phyloP scores from a whole-genome alignment of 2,329 filamentous ascomycete species.

The Scedosporium apiospermum region DNA sequence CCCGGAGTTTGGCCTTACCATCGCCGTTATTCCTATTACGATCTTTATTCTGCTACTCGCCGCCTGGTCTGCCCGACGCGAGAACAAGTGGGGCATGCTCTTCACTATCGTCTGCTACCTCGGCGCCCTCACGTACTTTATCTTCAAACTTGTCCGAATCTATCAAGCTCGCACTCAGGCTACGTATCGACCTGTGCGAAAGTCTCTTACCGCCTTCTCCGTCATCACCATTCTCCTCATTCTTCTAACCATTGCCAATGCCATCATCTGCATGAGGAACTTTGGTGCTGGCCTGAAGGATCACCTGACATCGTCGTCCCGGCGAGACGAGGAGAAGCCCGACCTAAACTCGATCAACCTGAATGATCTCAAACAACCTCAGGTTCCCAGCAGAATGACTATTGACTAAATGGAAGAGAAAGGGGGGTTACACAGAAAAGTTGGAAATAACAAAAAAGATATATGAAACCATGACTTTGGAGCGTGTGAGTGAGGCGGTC shows the following conservation, averaged over 20 bases:
- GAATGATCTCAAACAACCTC: constrained; percentile 46
- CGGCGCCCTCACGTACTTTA: constrained; percentile 84
- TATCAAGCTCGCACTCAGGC: constrained; percentile 54
- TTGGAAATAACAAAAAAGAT: constrained; percentile 1
- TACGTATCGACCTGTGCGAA: constrained; percentile 69
- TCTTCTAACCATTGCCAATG: constrained; percentile 78
- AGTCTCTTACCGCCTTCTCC: constrained; percentile 85
- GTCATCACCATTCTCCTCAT: constrained; percentile 86
- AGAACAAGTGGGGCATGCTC: constrained; percentile 71
- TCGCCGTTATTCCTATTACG: constrained; percentile 83
- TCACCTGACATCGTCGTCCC: constrained; percentile 55
- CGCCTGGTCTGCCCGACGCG: constrained; percentile 74
- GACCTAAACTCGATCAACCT: constrained; percentile 46
- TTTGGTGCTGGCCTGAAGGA: constrained; percentile 84
- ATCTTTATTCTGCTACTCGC: constrained; percentile 80
- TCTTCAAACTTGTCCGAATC: constrained; percentile 97
- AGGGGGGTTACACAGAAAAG: not conserved
- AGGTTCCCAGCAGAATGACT: constrained; percentile 48
- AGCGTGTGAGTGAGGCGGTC: not conserved
- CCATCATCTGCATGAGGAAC: constrained; percentile 79
- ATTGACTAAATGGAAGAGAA: constrained; percentile 39
- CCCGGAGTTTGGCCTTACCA: constrained; percentile 75
- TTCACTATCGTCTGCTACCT: constrained; percentile 77
- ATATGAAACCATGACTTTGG: not conserved
- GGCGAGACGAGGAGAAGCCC: constrained; percentile 41